Evolutionary conservation across 306 rosid species (phyloP).

Genomic region (Dalbergia cochinchinensis): DNA sequence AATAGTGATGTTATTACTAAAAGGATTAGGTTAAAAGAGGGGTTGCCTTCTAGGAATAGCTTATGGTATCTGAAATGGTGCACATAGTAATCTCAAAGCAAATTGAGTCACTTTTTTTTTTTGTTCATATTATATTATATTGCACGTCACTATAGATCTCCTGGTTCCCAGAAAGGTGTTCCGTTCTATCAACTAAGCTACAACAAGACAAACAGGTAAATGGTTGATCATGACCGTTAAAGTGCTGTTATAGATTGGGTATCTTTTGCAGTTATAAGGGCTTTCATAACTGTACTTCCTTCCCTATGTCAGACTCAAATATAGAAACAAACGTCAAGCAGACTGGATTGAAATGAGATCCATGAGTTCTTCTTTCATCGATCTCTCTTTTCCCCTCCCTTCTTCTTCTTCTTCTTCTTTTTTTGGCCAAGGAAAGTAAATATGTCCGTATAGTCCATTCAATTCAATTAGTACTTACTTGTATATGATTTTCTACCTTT

Average conservation of each 20-base stretch:
- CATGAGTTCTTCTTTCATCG: not conserved
- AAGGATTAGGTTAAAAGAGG: not conserved
- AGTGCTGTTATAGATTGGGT: constrained; percentile 51
- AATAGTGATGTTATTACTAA: too few relatives aligned
- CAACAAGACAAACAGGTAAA: constrained; percentile 54
- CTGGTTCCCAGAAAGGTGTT: constrained; percentile 62
- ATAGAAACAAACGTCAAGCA: constrained; percentile 48
- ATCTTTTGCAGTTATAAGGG: constrained; percentile 58
- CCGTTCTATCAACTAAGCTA: constrained; percentile 47
- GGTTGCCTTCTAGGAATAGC: not conserved
- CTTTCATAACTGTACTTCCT: constrained; percentile 55
- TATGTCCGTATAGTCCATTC: constrained; percentile 42
- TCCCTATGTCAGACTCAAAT: constrained; percentile 52
- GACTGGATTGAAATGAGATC: constrained; percentile 38
- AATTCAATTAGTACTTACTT: constrained; percentile 30
- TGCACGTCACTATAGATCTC: constrained; percentile 44
- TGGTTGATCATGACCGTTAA: constrained; percentile 63
- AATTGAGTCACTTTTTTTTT: constrained; percentile 23
- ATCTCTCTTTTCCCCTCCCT: not conserved
- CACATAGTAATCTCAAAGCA: constrained; percentile 40
- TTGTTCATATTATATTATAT: not conserved
- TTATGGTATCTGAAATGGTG: constrained; percentile 6
- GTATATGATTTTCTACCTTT: constrained; percentile 19
- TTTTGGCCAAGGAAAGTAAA: constrained; percentile 28
- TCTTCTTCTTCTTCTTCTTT: not conserved